Percentiles rank a stretch among this genome's conserved stretches.
These are phyloP conservation scores for Colletotrichum gloeosporioides DNA, from an alignment of 2,329 filamentous ascomycete species.

Conservation along the genomic window DNA sequence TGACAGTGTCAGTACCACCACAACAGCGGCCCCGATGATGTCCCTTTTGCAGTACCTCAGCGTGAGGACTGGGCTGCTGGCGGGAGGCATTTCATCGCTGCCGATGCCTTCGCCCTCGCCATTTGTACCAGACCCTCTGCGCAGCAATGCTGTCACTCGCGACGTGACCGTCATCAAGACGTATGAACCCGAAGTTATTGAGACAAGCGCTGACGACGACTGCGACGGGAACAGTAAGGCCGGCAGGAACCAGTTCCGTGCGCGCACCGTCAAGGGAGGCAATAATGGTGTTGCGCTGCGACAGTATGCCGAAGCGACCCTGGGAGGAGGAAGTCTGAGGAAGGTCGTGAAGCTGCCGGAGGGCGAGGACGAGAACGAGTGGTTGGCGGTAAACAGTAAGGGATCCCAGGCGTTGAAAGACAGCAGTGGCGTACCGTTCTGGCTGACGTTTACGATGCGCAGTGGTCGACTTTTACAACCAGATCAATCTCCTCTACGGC, in stretches of 20 bases:
- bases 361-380: constrained; percentile 97
- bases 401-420: background rate
- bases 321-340: constrained; percentile 91
- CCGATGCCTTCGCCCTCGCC: constrained; percentile 4
- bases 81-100: constrained; percentile 2
- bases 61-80: constrained; percentile 28
- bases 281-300: constrained; percentile 85
- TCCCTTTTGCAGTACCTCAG: constrained; percentile 22
- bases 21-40: constrained; percentile 8
- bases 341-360: constrained; percentile 98
- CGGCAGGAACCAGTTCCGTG: constrained; percentile 83
- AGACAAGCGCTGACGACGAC: constrained; percentile 33
- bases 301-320: constrained; percentile 96
- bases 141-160: constrained; percentile 11
- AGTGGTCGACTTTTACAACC: constrained; percentile 99
- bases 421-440: background rate
- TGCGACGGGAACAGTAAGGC: constrained; percentile 67
- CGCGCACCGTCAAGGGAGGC: constrained; percentile 84
- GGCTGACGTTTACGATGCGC: constrained; percentile 29
- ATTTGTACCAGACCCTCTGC: constrained; percentile 19
- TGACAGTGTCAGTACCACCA: constrained; percentile 25
- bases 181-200: constrained; percentile 16
- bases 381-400: constrained; percentile 95
- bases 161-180: constrained; percentile 25
- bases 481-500: constrained; percentile 98